Evolutionary conservation across 176 grass and related monocot genomes (phyloP).

Genomic region (Pontederia paniculata): DNA sequence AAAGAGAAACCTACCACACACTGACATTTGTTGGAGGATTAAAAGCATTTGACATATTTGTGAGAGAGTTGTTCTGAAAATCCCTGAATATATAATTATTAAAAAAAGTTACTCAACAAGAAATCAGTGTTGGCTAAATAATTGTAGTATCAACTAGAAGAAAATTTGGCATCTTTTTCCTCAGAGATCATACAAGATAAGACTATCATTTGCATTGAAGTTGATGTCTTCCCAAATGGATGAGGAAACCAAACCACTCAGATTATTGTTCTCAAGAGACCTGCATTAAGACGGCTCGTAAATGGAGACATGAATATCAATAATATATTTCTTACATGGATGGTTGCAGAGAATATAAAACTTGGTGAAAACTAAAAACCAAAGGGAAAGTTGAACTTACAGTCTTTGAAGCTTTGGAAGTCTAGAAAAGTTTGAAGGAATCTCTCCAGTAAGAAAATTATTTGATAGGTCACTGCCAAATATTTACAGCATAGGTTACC

Average conservation of each 20-base stretch:
- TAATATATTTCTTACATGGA: neutral
- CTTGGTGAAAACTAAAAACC: neutral
- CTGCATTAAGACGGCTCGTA: conserved; percentile 28
- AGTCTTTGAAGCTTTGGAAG: conserved; percentile 65
- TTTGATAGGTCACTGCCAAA: conserved; percentile 58
- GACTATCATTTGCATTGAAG: conserved; percentile 45
- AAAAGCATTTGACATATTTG: conserved; percentile 38
- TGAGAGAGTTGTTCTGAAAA: conserved; percentile 75
- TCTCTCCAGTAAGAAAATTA: conserved; percentile 58
- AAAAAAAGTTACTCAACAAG: neutral
- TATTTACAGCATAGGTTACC: conserved; percentile 1
- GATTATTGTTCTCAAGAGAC: conserved; percentile 37
- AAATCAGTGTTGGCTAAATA: neutral
- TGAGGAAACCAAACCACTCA: conserved; percentile 39
- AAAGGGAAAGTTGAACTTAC: conserved; percentile 36
- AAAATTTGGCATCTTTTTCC: too few species aligned
- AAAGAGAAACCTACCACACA: conserved; percentile 52
- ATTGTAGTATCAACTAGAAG: neutral
- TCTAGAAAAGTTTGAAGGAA: conserved; percentile 58
- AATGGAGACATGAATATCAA: neutral
- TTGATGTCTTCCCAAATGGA: conserved; percentile 61
- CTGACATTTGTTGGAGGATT: conserved; percentile 43
- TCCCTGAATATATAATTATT: conserved; percentile 34
- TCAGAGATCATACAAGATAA: conserved; percentile 77
- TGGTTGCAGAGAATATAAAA: neutral